Percentiles rank a stretch among this genome's conserved stretches.
phyloP scores from a whole-genome alignment of 495 filamentous ascomycete species.

The Penicillium robsamsonii region DNA sequence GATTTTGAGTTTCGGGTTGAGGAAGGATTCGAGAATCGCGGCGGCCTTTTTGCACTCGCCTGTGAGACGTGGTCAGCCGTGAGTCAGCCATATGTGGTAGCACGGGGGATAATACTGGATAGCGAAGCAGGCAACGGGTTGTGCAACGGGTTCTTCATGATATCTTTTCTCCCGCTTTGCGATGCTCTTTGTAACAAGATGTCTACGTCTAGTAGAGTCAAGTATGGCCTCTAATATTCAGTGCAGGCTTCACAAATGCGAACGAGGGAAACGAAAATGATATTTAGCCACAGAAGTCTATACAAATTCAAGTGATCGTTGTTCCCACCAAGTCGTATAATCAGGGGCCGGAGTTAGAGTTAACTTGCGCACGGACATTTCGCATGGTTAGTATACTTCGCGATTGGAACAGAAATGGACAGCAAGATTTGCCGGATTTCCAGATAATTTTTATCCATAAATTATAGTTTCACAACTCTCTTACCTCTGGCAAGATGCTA shows the following conservation, averaged over 20 bases:
- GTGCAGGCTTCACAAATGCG: neutral
- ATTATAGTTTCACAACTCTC: neutral
- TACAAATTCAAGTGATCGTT: neutral
- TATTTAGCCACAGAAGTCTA: neutral
- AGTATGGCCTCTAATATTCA: neutral
- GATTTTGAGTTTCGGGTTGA: slow-evolving; percentile 75
- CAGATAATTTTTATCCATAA: neutral
- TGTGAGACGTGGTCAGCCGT: slow-evolving; percentile 23
- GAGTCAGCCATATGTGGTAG: neutral
- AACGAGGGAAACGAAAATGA: neutral
- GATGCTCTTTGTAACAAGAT: neutral
- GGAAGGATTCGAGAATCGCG: slow-evolving; percentile 85
- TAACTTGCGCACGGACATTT: neutral
- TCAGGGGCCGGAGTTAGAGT: neutral
- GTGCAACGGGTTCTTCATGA: slow-evolving; percentile 28
- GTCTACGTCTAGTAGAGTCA: neutral
- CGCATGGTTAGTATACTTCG: neutral
- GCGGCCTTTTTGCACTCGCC: slow-evolving; percentile 80
- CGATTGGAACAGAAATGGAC: neutral
- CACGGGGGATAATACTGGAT: slow-evolving; percentile 38
- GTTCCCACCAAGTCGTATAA: neutral
- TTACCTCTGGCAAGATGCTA: neutral
- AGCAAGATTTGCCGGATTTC: neutral
- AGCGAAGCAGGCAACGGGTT: slow-evolving; percentile 61
- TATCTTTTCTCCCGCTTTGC: neutral